A percentile compares a stretch with the other conserved stretches of the same genome.
Conservation (phyloP, 805 yeast species). For the Torulaspora indica region DNA sequence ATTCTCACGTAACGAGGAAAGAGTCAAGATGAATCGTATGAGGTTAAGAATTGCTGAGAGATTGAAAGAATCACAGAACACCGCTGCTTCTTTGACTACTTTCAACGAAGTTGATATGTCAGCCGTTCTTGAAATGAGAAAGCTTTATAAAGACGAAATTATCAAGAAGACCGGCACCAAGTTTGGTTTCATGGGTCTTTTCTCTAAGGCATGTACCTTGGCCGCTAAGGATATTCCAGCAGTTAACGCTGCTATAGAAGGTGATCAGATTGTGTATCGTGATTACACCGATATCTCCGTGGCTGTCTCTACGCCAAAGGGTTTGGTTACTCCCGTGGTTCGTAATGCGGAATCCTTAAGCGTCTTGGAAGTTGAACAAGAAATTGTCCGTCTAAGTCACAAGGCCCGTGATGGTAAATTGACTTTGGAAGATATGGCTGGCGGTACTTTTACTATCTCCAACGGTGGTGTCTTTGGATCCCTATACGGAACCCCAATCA, state of each 20-base stretch:
- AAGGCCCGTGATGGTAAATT: slow-evolving; percentile 97
- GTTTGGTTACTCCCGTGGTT: slow-evolving; percentile 95
- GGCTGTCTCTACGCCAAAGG: slow-evolving; percentile 99
- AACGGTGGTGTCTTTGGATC: slow-evolving; percentile 99
- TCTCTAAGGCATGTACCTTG: slow-evolving; percentile 85
- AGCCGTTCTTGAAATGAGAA: slow-evolving; percentile 86
- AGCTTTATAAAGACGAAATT: slow-evolving; percentile 93
- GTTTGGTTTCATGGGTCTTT: slow-evolving; percentile 98
- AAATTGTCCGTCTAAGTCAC: slow-evolving; percentile 71
- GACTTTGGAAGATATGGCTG: slow-evolving; percentile 97
- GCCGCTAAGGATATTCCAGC: slow-evolving; percentile 95
- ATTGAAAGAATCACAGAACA: slow-evolving; percentile 97
- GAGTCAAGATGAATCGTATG: slow-evolving; percentile 99
- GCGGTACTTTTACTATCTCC: slow-evolving; percentile 98
- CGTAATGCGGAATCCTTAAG: slow-evolving; percentile 93
- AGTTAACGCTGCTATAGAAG: slow-evolving; percentile 92
- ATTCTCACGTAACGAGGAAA: slow-evolving; percentile 80
- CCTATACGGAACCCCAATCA: slow-evolving; percentile 95
- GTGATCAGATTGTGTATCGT: slow-evolving; percentile 89
- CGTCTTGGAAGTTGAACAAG: slow-evolving; percentile 84
- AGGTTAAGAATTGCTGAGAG: slow-evolving; percentile 98
- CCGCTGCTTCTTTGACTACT: slow-evolving; percentile 96
- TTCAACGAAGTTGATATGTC: slow-evolving; percentile 98
- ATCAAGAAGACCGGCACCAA: slow-evolving; percentile 90
- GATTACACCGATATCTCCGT: slow-evolving; percentile 93